A percentile compares a stretch with the other conserved stretches of the same genome.
These are phyloP conservation scores for Pelargonium citronellum DNA, from an alignment of 441 rosid genomes.

Conservation along the genomic window DNA sequence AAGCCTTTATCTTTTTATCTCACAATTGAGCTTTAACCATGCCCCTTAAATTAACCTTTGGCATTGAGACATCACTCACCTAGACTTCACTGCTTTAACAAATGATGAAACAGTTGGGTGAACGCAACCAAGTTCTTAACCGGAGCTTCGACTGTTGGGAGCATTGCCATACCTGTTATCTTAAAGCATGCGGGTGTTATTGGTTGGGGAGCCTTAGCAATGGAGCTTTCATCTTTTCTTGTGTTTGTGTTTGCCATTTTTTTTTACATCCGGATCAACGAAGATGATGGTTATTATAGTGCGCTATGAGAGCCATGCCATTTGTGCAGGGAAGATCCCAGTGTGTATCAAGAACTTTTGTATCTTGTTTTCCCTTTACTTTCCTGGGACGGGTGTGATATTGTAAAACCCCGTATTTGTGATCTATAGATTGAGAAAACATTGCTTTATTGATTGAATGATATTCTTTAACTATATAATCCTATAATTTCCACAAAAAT, in stretches of 20 bases:
- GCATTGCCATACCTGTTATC: constrained; percentile 84
- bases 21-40: constrained; percentile 9
- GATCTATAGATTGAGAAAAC: background rate
- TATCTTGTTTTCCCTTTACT: background rate
- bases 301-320: constrained; percentile 31
- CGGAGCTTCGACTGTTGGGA: constrained; percentile 84
- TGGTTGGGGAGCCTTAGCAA: constrained; percentile 82
- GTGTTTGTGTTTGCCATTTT: constrained; percentile 62
- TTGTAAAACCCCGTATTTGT: constrained; percentile 13
- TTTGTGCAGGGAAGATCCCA: background rate
- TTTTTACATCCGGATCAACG: constrained; percentile 46
- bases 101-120: constrained; percentile 51
- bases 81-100: background rate
- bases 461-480: constrained; percentile 14
- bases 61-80: background rate
- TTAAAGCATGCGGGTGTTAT: constrained; percentile 86
- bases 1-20: constrained; percentile 2
- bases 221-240: constrained; percentile 75
- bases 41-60: background rate
- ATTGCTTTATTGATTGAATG: background rate
- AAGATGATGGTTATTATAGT: constrained; percentile 44
- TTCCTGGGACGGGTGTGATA: background rate
- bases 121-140: constrained; percentile 88
- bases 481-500: background rate
- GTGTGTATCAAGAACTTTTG: background rate